phyloP scores from a whole-genome alignment of 1,284 basidiomycete genomes.

The Ceraceosorus bombacis region DNA sequence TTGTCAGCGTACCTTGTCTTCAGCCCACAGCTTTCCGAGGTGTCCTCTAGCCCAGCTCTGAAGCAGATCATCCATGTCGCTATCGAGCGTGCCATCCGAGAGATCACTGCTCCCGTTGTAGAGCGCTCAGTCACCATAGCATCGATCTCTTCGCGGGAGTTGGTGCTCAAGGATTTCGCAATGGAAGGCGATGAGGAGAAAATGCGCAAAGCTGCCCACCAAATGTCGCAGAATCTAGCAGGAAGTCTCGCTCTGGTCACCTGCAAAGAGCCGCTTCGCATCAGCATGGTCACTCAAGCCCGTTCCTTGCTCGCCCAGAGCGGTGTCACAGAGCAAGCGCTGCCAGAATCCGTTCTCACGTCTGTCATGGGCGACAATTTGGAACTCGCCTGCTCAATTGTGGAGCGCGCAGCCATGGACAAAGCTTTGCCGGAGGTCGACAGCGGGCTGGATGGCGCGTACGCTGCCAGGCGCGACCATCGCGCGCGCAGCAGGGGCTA shows the following conservation, averaged over 20 bases:
- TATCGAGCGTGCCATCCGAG: conserved; percentile 87
- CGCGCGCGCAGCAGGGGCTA: conserved; percentile 60
- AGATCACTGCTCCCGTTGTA: conserved; percentile 96
- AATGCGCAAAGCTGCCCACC: conserved; percentile 80
- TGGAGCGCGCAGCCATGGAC: conserved; percentile 97
- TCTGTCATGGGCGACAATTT: conserved; percentile 87
- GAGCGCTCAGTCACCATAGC: conserved; percentile 99
- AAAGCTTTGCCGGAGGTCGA: conserved; percentile 91
- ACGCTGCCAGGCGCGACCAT: conserved; percentile 70
- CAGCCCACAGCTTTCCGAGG: conserved; percentile 57
- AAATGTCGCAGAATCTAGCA: conserved; percentile 95
- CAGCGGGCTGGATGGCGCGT: conserved; percentile 73
- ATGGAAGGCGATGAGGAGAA: conserved; percentile 87
- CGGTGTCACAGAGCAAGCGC: conserved; percentile 49
- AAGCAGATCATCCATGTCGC: conserved; percentile 86
- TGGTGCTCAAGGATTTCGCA: conserved; percentile 93
- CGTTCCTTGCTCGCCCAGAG: conserved; percentile 63
- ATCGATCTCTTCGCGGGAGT: conserved; percentile 89
- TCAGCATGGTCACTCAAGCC: conserved; percentile 82
- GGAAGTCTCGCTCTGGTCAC: conserved; percentile 94
- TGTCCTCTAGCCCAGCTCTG: conserved; percentile 72
- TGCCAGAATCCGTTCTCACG: conserved; percentile 58
- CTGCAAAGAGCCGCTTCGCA: conserved; percentile 93
- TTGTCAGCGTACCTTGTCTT: conserved; percentile 70
- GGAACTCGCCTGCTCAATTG: conserved; percentile 84